These are phyloP conservation scores for Barnettozyma wickerhamii DNA, from an alignment of 805 yeast genomes.

Conservation along the genomic window DNA sequence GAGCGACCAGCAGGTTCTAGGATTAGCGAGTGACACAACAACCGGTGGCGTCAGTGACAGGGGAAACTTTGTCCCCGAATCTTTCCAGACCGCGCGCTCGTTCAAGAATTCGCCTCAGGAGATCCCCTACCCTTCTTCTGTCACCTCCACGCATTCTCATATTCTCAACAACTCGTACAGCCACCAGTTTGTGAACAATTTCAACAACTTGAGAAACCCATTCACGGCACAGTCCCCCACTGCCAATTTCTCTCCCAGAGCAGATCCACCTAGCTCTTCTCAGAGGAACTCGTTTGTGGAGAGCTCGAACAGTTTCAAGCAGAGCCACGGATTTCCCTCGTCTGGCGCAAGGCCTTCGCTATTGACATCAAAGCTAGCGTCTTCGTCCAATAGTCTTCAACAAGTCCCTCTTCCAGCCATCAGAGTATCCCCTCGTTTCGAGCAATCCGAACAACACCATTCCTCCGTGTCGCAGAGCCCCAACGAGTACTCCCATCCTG, in stretches of 20 bases:
- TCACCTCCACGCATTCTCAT: slow-evolving; percentile 21
- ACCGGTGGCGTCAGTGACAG: not conserved
- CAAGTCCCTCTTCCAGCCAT: slow-evolving; percentile 6
- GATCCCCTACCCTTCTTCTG: slow-evolving; percentile 20
- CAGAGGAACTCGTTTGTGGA: slow-evolving; percentile 11
- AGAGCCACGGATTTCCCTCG: slow-evolving; percentile 4
- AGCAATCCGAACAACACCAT: slow-evolving; percentile 10
- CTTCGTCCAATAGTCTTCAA: slow-evolving; percentile 15
- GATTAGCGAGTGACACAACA: slow-evolving; percentile 8
- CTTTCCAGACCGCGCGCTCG: slow-evolving; percentile 26
- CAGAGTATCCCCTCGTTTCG: slow-evolving; percentile 7
- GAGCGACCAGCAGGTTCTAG: slow-evolving; percentile 1
- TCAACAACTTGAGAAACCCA: slow-evolving; percentile 17
- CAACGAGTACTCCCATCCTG: slow-evolving; percentile 1
- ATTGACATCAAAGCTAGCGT: slow-evolving; percentile 30
- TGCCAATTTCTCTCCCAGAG: slow-evolving; percentile 23
- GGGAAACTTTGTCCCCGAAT: slow-evolving; percentile 19
- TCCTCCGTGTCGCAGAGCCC: too few relatives aligned
- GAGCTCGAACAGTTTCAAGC: slow-evolving; percentile 1
- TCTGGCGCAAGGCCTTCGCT: slow-evolving; percentile 23
- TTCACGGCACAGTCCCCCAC: slow-evolving; percentile 20
- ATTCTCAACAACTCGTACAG: slow-evolving; percentile 14
- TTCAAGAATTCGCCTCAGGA: slow-evolving; percentile 19
- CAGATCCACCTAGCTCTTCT: slow-evolving; percentile 22
- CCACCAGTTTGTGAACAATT: slow-evolving; percentile 19